Base-by-base conservation (phyloP, 2,329 filamentous ascomycete species). In the Penicillium italicum region DNA sequence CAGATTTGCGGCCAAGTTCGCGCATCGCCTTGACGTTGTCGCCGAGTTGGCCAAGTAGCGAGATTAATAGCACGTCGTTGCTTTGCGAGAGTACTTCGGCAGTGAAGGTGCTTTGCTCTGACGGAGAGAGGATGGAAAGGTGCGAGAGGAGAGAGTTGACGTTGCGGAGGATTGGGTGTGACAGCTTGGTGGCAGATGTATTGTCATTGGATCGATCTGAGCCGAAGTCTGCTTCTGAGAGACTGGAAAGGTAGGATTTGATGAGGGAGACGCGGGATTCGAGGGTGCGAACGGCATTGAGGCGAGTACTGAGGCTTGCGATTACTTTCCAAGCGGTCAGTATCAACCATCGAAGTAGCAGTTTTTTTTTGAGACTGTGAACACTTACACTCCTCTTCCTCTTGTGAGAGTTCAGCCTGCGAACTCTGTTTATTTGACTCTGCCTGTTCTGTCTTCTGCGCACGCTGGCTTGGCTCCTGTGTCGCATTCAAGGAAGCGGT, bases 211-310 rank as follows among this genome's bases (percentile, higher is more conserved):
- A 7, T 73, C 69, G 24, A 69, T 58, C 54, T 66, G 38, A 78
- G 45, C 80, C 79, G 7, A 79, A 81, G 34, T 86, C 76, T 66
- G 86, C 85, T 22, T 85, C 86, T 8, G 84, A 88, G 2, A 94
- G 81, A 14, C 82, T 82, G 60, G 87, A 79, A 44, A 99, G 84
- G 70, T 97, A 97, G n/a, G 80, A 80, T 57, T 82, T 82, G 62
- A 93, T 82, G 53, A 93, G 81, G 42, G 83, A 81, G 63, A 94
- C 84, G 47, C 90, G 85, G 7, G 86, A 84, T 67, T 93, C 87
- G 28, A 99, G 84, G 86, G 96, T 97, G 76, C 91, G 93, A 68
- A 97, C 88, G 26, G 94, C 92, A 73, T 97, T 97, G 60, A 88
- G 84, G 67, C 96, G 96, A 58, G 91, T 89, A 28, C 87, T 94